Conservation (phyloP, 2,329 filamentous ascomycete species). For the Exophiala xenobiotica region DNA sequence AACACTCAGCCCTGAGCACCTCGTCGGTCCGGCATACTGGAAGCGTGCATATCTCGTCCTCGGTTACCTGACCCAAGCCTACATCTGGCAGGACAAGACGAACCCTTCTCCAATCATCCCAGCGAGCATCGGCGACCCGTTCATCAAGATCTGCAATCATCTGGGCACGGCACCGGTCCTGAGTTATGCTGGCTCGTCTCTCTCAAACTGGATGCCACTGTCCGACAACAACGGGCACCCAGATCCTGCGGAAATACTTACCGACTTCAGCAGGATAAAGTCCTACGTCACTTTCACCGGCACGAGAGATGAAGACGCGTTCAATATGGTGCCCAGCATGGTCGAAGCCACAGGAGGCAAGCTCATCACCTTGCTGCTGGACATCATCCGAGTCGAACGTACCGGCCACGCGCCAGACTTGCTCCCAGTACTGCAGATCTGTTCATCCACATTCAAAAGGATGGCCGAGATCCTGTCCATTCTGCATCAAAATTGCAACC, state of each 20-base stretch:
- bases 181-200: slow-evolving; percentile 13
- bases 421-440: slow-evolving; percentile 5
- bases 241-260: neutral
- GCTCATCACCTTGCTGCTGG: slow-evolving; percentile 7
- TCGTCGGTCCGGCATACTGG: slow-evolving; percentile 6
- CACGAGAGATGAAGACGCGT: slow-evolving; percentile 19
- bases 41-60: slow-evolving; percentile 19
- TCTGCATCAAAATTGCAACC: slow-evolving; percentile 11
- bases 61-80: slow-evolving; percentile 13
- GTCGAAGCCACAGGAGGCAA: slow-evolving; percentile 8
- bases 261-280: slow-evolving; percentile 8
- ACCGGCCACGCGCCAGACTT: slow-evolving; percentile 2
- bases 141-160: slow-evolving; percentile 13
- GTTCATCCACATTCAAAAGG: slow-evolving; percentile 5
- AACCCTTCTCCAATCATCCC: slow-evolving; percentile 8
- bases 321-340: slow-evolving; percentile 14
- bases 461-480: slow-evolving; percentile 8
- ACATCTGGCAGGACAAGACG: slow-evolving; percentile 11
- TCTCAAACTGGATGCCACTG: slow-evolving; percentile 13
- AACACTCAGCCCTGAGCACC: slow-evolving; percentile 3
- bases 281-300: slow-evolving; percentile 12
- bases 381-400: slow-evolving; percentile 1
- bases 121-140: slow-evolving; percentile 9
- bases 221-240: neutral
- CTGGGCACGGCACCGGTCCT: slow-evolving; percentile 16